These are phyloP conservation scores for Monilinia laxa DNA, from an alignment of 2,329 filamentous ascomycete species.

Conservation along the genomic window DNA sequence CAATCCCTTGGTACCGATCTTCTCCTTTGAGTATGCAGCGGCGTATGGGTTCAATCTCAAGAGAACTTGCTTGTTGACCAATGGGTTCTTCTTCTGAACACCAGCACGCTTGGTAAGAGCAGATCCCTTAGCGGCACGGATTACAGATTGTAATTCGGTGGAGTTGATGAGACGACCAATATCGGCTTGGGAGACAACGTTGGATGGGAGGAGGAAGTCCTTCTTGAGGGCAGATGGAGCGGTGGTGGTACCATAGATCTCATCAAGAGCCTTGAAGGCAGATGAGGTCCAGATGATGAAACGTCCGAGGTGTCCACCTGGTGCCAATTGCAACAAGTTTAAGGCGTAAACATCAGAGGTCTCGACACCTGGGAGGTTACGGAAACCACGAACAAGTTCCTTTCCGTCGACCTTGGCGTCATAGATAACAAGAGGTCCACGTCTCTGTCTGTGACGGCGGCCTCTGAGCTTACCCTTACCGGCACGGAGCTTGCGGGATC, in stretches of 20 bases:
- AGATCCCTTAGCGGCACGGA: slow-evolving; percentile 87
- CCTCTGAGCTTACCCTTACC: slow-evolving; percentile 99
- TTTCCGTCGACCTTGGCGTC: slow-evolving; percentile 93
- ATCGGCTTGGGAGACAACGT: slow-evolving; percentile 91
- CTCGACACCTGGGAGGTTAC: slow-evolving; percentile 99
- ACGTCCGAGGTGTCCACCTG: slow-evolving; percentile 96
- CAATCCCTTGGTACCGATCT: slow-evolving; percentile 70
- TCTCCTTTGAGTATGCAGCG: slow-evolving; percentile 81
- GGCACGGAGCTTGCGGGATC: slow-evolving; percentile 93
- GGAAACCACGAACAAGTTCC: slow-evolving; percentile 90
- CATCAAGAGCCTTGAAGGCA: slow-evolving; percentile 94
- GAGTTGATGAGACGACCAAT: slow-evolving; percentile 98
- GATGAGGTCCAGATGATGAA: slow-evolving; percentile 99
- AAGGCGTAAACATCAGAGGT: slow-evolving; percentile 89
- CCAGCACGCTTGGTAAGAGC: slow-evolving; percentile 83
- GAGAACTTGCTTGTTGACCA: slow-evolving; percentile 97
- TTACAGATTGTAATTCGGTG: slow-evolving; percentile 94
- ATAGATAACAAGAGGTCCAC: slow-evolving; percentile 97
- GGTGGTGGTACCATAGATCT: slow-evolving; percentile 93
- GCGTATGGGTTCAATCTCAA: slow-evolving; percentile 99
- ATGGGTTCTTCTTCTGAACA: slow-evolving; percentile 99
- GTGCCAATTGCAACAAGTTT: slow-evolving; percentile 98
- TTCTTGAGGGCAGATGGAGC: slow-evolving; percentile 91
- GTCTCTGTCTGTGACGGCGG: slow-evolving; percentile 95
- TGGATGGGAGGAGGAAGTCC: slow-evolving; percentile 95